phyloP scores from a whole-genome alignment of 805 yeast species.

The Metschnikowia kunwiensis region DNA sequence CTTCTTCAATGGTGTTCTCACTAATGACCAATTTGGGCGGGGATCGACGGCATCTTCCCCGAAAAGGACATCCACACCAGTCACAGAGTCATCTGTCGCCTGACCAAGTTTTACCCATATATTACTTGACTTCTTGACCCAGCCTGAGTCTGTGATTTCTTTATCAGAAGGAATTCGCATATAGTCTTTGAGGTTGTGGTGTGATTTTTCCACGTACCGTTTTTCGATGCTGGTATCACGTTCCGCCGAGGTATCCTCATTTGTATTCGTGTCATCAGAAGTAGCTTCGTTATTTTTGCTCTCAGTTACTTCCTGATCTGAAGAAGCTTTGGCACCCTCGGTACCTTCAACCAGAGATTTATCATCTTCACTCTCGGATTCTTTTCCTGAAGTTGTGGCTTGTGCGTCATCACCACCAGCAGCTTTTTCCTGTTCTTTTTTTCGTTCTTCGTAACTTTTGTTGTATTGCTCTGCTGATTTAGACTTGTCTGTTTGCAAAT shows the following conservation, averaged over 20 bases:
- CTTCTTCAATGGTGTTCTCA: conserved; percentile 28
- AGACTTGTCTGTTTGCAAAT: conserved; percentile 1
- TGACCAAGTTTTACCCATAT: conserved; percentile 59
- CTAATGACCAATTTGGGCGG: conserved; percentile 59
- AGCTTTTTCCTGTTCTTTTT: neutral
- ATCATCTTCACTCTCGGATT: neutral
- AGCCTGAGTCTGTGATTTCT: conserved; percentile 40
- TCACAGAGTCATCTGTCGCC: conserved; percentile 39
- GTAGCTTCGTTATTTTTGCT: neutral
- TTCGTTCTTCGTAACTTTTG: neutral
- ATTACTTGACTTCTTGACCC: conserved; percentile 48
- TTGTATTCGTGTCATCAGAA: neutral
- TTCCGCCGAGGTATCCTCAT: neutral
- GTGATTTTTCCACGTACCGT: conserved; percentile 19
- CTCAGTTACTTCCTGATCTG: conserved; percentile 1
- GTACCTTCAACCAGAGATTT: conserved; percentile 6
- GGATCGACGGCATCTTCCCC: conserved; percentile 77
- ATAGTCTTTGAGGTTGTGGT: conserved; percentile 21
- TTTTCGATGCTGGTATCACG: neutral
- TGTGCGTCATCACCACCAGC: neutral
- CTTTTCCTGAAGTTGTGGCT: neutral
- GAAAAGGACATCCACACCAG: conserved; percentile 66
- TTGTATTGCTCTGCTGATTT: conserved; percentile 2
- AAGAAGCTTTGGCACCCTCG: conserved; percentile 5
- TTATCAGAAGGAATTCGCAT: conserved; percentile 30